Evolutionary conservation across 1,284 basidiomycete species (phyloP).

Genomic region (Boletellus dicymbophilus): DNA sequence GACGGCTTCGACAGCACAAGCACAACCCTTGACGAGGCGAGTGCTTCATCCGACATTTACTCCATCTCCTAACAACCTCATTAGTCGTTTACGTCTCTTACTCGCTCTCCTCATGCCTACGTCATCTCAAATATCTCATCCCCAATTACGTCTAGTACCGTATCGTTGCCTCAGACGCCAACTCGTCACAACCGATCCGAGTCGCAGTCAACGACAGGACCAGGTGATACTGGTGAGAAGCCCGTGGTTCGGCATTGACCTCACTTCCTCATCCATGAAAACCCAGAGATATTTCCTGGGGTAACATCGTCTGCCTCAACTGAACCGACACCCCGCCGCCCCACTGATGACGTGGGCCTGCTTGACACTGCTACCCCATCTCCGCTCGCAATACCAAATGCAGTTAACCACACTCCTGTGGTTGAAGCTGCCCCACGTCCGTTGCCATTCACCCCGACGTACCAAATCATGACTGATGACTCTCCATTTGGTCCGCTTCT

Average conservation of each 20-base stretch:
- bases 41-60: slow-evolving; percentile 6
- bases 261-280: background rate
- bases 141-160: slow-evolving; percentile 35
- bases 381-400: slow-evolving; percentile 12
- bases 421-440: slow-evolving; percentile 1
- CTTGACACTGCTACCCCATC: slow-evolving; percentile 1
- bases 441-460: slow-evolving; percentile 21
- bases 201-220: slow-evolving; percentile 24
- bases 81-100: slow-evolving; percentile 44
- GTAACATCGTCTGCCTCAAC: background rate
- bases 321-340: background rate
- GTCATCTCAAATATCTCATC: slow-evolving; percentile 47
- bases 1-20: slow-evolving; percentile 22
- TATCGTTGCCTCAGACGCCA: slow-evolving; percentile 29
- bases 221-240: background rate
- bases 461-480: slow-evolving; percentile 22
- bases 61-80: background rate
- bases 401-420: background rate
- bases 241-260: slow-evolving; percentile 1
- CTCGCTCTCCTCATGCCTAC: slow-evolving; percentile 47
- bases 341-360: background rate
- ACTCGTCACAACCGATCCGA: slow-evolving; percentile 15
- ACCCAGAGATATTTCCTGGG: slow-evolving; percentile 1
- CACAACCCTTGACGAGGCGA: slow-evolving; percentile 47
- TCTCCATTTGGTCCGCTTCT: slow-evolving; percentile 33